Conservation (phyloP, 371 early-diverging fungal genomes). For the Mucor saturninus region DNA sequence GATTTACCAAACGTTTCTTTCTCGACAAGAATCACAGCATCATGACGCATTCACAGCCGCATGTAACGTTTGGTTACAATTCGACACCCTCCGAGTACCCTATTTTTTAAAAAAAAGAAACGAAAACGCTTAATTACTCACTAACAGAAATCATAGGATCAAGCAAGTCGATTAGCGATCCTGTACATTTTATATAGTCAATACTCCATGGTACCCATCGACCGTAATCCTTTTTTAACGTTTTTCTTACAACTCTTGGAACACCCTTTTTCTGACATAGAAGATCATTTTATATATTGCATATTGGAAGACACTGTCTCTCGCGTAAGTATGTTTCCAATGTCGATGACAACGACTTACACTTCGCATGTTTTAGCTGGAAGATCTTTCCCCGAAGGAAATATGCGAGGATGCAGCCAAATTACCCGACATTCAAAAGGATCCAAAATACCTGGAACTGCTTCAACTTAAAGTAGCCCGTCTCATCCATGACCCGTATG, state of each 20-base stretch:
- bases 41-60: conserved; percentile 25
- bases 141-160: conserved; percentile 11
- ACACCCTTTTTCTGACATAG: conserved; percentile 23
- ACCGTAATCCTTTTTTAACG: conserved; percentile 50
- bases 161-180: conserved; percentile 31
- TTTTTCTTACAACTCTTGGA: conserved; percentile 48
- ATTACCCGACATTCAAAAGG: neutral
- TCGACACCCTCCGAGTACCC: conserved; percentile 19
- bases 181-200: conserved; percentile 46
- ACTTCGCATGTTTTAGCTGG: conserved; percentile 22
- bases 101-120: neutral
- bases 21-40: conserved; percentile 1
- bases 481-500: conserved; percentile 46
- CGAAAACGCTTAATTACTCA: neutral
- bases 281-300: conserved; percentile 42
- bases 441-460: neutral
- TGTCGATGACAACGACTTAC: neutral
- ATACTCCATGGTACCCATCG: conserved; percentile 34
- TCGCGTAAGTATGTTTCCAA: conserved; percentile 21
- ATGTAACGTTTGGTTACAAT: conserved; percentile 19
- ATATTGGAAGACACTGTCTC: conserved; percentile 40
- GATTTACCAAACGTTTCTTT: conserved; percentile 10
- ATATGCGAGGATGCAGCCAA: neutral
- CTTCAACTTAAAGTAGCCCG: neutral
- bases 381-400: conserved; percentile 5